A percentile compares a stretch with the other conserved stretches of the same genome.
Conservation (phyloP, 176 grass and related monocot genomes). For the Carex kokanica region DNA sequence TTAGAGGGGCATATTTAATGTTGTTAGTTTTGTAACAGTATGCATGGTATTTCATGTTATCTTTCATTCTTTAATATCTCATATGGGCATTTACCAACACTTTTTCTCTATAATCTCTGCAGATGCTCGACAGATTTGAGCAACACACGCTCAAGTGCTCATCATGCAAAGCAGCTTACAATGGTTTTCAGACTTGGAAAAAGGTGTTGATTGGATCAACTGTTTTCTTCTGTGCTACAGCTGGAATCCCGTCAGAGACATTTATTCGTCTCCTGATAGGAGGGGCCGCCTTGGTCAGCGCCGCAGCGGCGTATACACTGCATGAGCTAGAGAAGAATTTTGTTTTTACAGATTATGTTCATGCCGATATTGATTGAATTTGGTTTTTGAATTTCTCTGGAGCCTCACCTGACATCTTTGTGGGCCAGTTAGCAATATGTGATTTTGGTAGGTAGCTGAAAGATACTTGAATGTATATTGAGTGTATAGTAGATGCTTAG, state of each 20-base stretch:
- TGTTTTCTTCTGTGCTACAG: slow-evolving; percentile 40
- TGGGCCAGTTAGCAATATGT: background rate
- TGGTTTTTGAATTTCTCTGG: background rate
- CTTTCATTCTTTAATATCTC: background rate
- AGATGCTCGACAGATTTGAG: slow-evolving; percentile 97
- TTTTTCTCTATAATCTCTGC: slow-evolving; percentile 11
- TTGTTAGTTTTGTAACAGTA: background rate
- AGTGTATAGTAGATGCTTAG: slow-evolving; percentile 20
- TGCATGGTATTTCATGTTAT: background rate
- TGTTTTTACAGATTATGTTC: slow-evolving; percentile 83
- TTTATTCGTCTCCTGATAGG: slow-evolving; percentile 59
- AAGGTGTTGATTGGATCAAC: slow-evolving; percentile 74
- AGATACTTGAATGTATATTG: background rate
- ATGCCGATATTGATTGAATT: slow-evolving; percentile 79
- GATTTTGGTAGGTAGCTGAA: slow-evolving; percentile 17
- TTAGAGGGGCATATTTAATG: background rate
- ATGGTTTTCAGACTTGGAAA: slow-evolving; percentile 66
- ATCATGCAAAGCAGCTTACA: slow-evolving; percentile 77
- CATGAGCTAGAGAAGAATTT: slow-evolving; percentile 82
- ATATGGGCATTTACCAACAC: slow-evolving; percentile 1
- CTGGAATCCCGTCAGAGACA: slow-evolving; percentile 73
- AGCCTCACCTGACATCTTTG: background rate
- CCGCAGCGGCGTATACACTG: slow-evolving; percentile 49
- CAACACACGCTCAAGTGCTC: slow-evolving; percentile 93
- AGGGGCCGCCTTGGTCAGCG: slow-evolving; percentile 47